Evolutionary conservation across 495 filamentous ascomycete species (phyloP).

Genomic region (Pseudevernia furfuracea): DNA sequence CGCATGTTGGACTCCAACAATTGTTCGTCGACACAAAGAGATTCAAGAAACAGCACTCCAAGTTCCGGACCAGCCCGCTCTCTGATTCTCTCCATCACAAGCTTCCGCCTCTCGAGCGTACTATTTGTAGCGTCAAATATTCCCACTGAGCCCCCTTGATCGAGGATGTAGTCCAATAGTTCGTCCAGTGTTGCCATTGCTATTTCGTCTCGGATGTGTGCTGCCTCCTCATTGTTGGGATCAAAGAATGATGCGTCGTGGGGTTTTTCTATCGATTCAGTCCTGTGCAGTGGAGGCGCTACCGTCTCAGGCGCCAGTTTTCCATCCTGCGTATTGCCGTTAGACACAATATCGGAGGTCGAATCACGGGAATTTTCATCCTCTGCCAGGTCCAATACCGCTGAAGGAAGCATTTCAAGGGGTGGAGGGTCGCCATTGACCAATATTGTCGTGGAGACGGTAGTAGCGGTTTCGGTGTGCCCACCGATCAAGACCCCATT

Average conservation of each 20-base stretch:
- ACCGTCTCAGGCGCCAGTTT: not conserved
- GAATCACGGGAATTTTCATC: not conserved
- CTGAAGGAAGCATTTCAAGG: conserved; percentile 29
- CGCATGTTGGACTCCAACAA: conserved; percentile 96
- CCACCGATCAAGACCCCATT: conserved; percentile 27
- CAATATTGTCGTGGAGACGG: conserved; percentile 41
- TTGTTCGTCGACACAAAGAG: conserved; percentile 74
- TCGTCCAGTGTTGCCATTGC: conserved; percentile 90
- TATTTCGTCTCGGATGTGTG: conserved; percentile 79
- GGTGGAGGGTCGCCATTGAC: conserved; percentile 40
- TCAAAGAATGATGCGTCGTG: conserved; percentile 94
- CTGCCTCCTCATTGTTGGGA: conserved; percentile 73
- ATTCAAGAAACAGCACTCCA: conserved; percentile 89
- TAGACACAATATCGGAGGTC: conserved; percentile 21
- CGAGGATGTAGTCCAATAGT: conserved; percentile 76
- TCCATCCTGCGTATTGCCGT: not conserved
- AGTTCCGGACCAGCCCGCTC: conserved; percentile 75
- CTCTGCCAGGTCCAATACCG: conserved; percentile 13
- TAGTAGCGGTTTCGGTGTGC: conserved; percentile 32
- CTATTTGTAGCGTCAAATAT: conserved; percentile 97
- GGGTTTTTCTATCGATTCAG: conserved; percentile 42
- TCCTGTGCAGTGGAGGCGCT: not conserved
- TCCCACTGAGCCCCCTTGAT: conserved; percentile 82
- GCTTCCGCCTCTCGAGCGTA: conserved; percentile 74
- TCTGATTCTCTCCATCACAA: conserved; percentile 75